Conservation (phyloP, 78 protist genomes). For the Creolimax fragrantissima region DNA sequence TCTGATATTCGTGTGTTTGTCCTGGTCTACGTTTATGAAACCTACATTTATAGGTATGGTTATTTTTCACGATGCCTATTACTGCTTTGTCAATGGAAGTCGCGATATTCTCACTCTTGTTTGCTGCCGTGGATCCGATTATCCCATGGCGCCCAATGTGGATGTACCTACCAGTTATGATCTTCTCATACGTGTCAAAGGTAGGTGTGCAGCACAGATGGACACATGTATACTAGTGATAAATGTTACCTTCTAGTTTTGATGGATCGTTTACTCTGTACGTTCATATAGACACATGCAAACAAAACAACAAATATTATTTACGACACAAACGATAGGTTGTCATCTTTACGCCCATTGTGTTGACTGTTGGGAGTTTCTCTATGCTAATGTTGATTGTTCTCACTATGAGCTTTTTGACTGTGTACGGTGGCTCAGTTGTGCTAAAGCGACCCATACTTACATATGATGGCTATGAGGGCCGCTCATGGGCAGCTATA, state of each 20-base stretch:
- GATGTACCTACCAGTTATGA: neutral
- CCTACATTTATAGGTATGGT: neutral
- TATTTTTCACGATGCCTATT: slow-evolving; percentile 7
- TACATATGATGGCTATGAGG: neutral
- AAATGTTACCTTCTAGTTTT: too few species aligned
- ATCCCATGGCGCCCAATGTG: slow-evolving; percentile 8
- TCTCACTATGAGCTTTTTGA: neutral
- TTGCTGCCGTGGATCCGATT: neutral
- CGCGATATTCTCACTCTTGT: neutral
- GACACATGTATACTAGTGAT: neutral
- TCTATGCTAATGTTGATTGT: neutral
- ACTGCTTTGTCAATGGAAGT: neutral
- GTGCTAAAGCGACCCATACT: neutral
- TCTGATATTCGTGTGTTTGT: too few species aligned
- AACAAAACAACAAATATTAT: neutral
- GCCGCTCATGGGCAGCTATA: neutral
- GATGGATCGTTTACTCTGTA: neutral
- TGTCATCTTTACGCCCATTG: neutral
- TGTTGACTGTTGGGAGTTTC: neutral
- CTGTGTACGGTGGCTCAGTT: neutral
- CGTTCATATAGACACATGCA: neutral
- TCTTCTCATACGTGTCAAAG: neutral
- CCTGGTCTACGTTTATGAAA: too few species aligned
- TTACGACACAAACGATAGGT: neutral
- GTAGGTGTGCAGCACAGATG: neutral